Evolutionary conservation across 768 basidiomycete species (phyloP), one percentile per base, ranked within the genome.

Genomic region (Rossbeevera mucosa): DNA sequence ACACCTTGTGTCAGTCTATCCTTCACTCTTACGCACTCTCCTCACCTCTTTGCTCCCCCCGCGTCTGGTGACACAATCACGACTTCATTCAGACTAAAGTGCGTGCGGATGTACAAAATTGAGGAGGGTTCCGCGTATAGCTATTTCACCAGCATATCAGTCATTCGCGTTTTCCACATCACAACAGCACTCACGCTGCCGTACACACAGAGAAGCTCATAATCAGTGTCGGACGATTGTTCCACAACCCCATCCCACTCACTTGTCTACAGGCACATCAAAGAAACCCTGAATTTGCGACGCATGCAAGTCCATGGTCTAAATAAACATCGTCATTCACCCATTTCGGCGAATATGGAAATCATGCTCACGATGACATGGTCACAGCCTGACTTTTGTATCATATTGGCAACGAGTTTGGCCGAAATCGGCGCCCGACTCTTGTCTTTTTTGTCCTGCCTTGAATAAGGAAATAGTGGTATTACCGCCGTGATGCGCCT

Each of bases 201-300:
- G 29, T 48, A 46, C 44, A 49, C 31, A 16, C 40, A 47, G 45
- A 49, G 22, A 55, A 48, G 30, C 30, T 1, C 31, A 12, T 36
- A 24, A 24, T 68, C 44, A 71, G 63, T 47, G 18, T 50, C 50
- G 11, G 29, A 41, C 43, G 25, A 49, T 48, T 3, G 16, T 33
- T 2, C 38, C n/a, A 21, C 31, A 21, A 36, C 18, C 18, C 38
- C 43, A 45, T 50, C 51, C 30, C 52, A 83, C 92, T 80, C 68
- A 95, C 92, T 99, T 98, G 79, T 99, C 96, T 63, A 97, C 95
- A 7, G 96, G 96, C 41, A 98, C 94, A 71, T 98, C 95, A 71
- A 99, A 99, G 76, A 99, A 99, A 6, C 96, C 96, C 74, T 99
- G 96, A 57, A 99, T 98, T 67, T 99, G 96, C 2, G 93, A 95